Conservation (phyloP, 208 protist genomes). For the Trypanosomatidae sp. region DNA sequence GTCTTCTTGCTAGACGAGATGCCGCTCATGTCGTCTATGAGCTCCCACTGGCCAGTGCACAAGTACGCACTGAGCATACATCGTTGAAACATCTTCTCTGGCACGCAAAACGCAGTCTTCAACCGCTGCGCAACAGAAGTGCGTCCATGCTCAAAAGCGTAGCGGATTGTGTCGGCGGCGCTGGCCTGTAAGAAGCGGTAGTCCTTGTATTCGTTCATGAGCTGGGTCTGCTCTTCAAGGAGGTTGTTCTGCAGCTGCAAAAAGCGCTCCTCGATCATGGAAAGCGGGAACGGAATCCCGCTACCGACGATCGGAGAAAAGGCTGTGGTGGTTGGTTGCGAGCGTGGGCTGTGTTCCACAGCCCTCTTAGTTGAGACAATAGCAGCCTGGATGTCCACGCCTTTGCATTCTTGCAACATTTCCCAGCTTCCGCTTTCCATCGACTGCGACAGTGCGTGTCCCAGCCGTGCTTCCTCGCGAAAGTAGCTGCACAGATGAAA, state of each 20-base stretch:
- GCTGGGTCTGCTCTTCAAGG: slow-evolving; percentile 62
- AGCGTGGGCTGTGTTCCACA: slow-evolving; percentile 21
- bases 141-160: slow-evolving; percentile 58
- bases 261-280: slow-evolving; percentile 26
- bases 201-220: slow-evolving; percentile 68
- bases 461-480: slow-evolving; percentile 38
- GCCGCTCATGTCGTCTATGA: slow-evolving; percentile 64
- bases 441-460: slow-evolving; percentile 25
- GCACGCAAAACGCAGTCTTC: slow-evolving; percentile 59
- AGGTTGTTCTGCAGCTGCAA: slow-evolving; percentile 32
- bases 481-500: slow-evolving; percentile 55
- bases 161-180: slow-evolving; percentile 56
- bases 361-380: slow-evolving; percentile 31
- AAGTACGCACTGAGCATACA: slow-evolving; percentile 67
- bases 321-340: slow-evolving; percentile 9
- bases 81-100: slow-evolving; percentile 77
- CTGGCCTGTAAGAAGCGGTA: slow-evolving; percentile 73
- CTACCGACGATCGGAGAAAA: slow-evolving; percentile 29
- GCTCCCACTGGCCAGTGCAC: slow-evolving; percentile 62
- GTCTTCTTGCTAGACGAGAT: slow-evolving; percentile 37
- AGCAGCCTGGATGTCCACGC: slow-evolving; percentile 41
- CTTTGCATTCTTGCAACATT: slow-evolving; percentile 58
- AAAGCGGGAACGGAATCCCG: slow-evolving; percentile 16
- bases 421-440: slow-evolving; percentile 46
- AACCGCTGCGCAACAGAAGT: slow-evolving; percentile 43